Evolutionary conservation across 176 grass and related monocot genomes (phyloP), one percentile per base, ranked within the genome.

Genomic region (Phyllostachys edulis): DNA sequence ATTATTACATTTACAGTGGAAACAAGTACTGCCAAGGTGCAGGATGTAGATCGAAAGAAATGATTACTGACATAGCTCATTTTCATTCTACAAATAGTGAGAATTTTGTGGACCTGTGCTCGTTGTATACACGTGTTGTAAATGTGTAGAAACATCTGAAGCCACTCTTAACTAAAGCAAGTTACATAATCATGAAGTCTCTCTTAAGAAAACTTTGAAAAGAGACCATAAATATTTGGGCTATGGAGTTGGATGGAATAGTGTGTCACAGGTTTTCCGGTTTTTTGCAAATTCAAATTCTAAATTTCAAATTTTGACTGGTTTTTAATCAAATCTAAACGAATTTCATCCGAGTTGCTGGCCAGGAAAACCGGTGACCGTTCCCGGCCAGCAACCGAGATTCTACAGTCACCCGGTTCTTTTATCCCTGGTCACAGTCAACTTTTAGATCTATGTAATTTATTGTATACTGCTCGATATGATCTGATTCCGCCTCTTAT

Each of bases 401-500:
- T n/a, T n/a, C n/a, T n/a, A n/a, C n/a, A n/a, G n/a, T n/a, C n/a
- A n/a, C n/a, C n/a, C n/a, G n/a, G n/a, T n/a, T n/a, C n/a, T n/a
- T n/a, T n/a, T n/a, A n/a, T n/a, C n/a, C n/a, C n/a, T n/a, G n/a
- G 12, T 27, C 2, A 16, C 4, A 36, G 14, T 34, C 12, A 64
- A 64, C 13, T 16, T 64, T 64, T 65, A 7, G 24, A 34, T 44
- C 17, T 79, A 21, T 49, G 45, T 15, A 66, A 36, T 79, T 79
- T 79, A 50, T 49, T 65, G 9, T 37, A 36, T 66, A 66, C 21
- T 66, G 46, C 26, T 65, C 3, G 11, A n/a, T 44, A 14, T 65
- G 61, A 65, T 79, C 61, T 65, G 27, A n/a, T 79, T 37, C 18
- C 18, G n/a, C 17, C 26, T 79, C 60, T 79, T 79, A 66, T 36